phyloP scores from a whole-genome alignment of 2,329 filamentous ascomycete species.

The Talaromyces albobiverticillius region DNA sequence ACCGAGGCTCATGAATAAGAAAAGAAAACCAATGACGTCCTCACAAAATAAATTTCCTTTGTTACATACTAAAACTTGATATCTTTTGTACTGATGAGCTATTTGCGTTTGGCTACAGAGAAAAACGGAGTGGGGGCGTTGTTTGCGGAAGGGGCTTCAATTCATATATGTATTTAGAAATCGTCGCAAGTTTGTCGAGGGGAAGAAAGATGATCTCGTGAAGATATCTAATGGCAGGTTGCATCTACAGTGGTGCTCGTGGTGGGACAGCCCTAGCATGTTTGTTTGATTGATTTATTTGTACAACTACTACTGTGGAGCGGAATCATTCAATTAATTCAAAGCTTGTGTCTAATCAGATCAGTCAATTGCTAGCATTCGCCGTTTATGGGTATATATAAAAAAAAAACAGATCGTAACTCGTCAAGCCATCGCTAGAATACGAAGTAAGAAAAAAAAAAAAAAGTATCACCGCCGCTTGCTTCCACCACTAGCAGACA shows the following conservation, averaged over 20 bases:
- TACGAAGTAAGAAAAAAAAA: background rate
- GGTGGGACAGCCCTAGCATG: background rate
- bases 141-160: background rate
- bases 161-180: constrained; percentile 9
- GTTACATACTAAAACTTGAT: constrained; percentile 10
- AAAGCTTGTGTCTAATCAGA: background rate
- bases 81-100: constrained; percentile 8
- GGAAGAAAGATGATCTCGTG: background rate
- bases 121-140: constrained; percentile 2
- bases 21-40: background rate
- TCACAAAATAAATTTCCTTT: constrained; percentile 15
- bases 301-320: background rate
- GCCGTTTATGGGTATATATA: constrained; percentile 10
- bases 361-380: background rate
- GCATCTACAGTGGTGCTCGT: background rate
- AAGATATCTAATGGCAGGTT: background rate
- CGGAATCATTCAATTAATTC: background rate
- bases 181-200: background rate
- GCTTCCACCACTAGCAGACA: constrained; percentile 16
- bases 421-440: background rate
- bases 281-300: background rate
- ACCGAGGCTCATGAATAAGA: constrained; percentile 27
- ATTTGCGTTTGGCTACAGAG: constrained; percentile 1
- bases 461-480: constrained; percentile 9
- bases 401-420: constrained; percentile 13